A percentile compares a stretch with the other conserved stretches of the same genome.
phyloP scores from a whole-genome alignment of 106 monocot genomes.

The Triglochin maritima region DNA sequence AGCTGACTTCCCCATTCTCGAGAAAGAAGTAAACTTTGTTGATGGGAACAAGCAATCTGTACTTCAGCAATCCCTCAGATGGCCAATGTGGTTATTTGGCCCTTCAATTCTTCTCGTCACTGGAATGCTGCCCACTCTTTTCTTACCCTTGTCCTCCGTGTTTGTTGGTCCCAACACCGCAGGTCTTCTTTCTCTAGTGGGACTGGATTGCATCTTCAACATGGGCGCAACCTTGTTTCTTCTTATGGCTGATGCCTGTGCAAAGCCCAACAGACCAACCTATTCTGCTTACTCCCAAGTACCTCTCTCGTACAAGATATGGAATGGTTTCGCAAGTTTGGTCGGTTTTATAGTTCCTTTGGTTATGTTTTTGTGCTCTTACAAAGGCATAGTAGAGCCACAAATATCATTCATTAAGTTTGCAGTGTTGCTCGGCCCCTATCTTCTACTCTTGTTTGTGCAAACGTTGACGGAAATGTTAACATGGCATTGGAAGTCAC shows the following conservation, averaged over 20 bases:
- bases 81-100: slow-evolving; percentile 81
- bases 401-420: slow-evolving; percentile 49
- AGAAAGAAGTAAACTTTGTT: slow-evolving; percentile 23
- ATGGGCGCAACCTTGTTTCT: slow-evolving; percentile 88
- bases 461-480: slow-evolving; percentile 78
- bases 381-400: slow-evolving; percentile 41
- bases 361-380: slow-evolving; percentile 29
- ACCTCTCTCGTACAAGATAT: slow-evolving; percentile 49
- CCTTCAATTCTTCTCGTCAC: slow-evolving; percentile 66
- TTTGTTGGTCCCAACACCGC: slow-evolving; percentile 67
- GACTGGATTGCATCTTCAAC: slow-evolving; percentile 89
- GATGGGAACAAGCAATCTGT: slow-evolving; percentile 24
- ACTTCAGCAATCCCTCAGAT: slow-evolving; percentile 38
- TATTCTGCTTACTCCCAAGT: slow-evolving; percentile 12
- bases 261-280: slow-evolving; percentile 18
- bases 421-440: slow-evolving; percentile 62
- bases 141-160: slow-evolving; percentile 70
- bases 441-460: slow-evolving; percentile 58
- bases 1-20: slow-evolving; percentile 30
- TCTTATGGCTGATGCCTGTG: slow-evolving; percentile 90
- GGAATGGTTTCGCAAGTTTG: slow-evolving; percentile 67
- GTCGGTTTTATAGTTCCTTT: slow-evolving; percentile 57
- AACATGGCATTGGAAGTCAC: slow-evolving; percentile 92
- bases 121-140: slow-evolving; percentile 77
- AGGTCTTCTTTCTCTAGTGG: slow-evolving; percentile 74